Evolutionary conservation across 805 yeast species (phyloP).

Genomic region (Wickerhamomyces sydowiorum): DNA sequence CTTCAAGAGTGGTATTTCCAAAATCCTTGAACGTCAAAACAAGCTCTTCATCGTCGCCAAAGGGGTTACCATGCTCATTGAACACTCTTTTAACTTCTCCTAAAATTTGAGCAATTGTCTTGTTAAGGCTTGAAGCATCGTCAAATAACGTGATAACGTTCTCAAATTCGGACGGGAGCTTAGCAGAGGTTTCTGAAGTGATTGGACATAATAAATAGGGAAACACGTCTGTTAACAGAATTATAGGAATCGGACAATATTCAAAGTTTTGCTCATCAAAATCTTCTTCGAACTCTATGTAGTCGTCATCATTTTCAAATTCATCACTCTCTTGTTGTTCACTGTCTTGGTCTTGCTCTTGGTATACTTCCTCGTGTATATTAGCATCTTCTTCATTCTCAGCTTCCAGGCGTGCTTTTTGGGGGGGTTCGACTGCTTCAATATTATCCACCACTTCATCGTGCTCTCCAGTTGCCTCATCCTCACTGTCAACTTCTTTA

Average conservation of each 20-base stretch:
- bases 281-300: neutral
- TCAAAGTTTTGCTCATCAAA: neutral
- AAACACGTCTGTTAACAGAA: constrained; percentile 13
- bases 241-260: constrained; percentile 13
- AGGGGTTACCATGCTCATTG: constrained; percentile 13
- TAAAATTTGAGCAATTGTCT: constrained; percentile 12
- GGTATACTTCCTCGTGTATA: constrained; percentile 12
- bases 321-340: constrained; percentile 7
- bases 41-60: constrained; percentile 14
- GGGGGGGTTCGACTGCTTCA: neutral
- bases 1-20: constrained; percentile 8
- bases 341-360: constrained; percentile 11
- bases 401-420: neutral
- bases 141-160: constrained; percentile 13
- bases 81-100: constrained; percentile 13
- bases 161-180: constrained; percentile 8
- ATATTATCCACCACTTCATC: neutral
- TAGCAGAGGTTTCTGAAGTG: neutral
- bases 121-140: constrained; percentile 9
- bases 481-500: neutral
- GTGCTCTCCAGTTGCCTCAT: neutral
- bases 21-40: constrained; percentile 15
- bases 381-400: constrained; percentile 9
- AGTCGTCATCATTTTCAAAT: constrained; percentile 3
- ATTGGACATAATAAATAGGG: constrained; percentile 18